Conservation (phyloP, 768 basidiomycete genomes). For the Auricularia auricula-judae region DNA sequence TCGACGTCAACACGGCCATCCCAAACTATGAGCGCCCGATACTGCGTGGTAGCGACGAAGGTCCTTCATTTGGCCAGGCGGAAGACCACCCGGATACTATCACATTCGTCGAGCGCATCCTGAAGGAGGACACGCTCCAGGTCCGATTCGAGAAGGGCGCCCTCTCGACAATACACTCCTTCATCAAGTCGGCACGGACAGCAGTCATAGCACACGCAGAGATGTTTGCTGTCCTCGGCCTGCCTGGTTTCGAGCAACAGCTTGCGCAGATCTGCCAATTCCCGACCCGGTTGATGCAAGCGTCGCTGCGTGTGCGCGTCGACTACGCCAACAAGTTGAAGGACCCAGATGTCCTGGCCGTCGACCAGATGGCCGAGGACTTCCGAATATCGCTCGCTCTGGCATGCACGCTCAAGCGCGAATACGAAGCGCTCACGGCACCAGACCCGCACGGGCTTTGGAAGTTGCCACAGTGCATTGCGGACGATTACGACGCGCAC, state of each 20-base stretch:
- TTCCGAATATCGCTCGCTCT: slow-evolving; percentile 83
- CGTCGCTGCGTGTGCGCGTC: slow-evolving; percentile 78
- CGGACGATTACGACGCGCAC: slow-evolving; percentile 80
- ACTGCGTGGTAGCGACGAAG: not conserved
- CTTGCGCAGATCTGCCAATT: slow-evolving; percentile 91
- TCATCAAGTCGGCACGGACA: slow-evolving; percentile 76
- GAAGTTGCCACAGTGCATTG: slow-evolving; percentile 81
- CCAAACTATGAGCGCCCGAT: slow-evolving; percentile 50
- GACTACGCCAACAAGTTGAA: slow-evolving; percentile 81
- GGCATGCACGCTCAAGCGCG: slow-evolving; percentile 89
- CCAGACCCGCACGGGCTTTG: slow-evolving; percentile 83
- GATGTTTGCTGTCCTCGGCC: slow-evolving; percentile 75
- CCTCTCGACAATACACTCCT: slow-evolving; percentile 74
- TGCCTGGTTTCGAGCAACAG: slow-evolving; percentile 84
- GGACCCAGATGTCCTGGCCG: slow-evolving; percentile 80
- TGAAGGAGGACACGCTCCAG: slow-evolving; percentile 95
- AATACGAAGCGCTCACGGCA: slow-evolving; percentile 84
- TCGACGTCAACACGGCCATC: slow-evolving; percentile 78
- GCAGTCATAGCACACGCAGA: slow-evolving; percentile 73
- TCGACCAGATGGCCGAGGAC: slow-evolving; percentile 91
- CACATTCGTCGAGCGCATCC: slow-evolving; percentile 84
- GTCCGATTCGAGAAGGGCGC: slow-evolving; percentile 88
- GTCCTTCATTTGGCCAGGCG: slow-evolving; percentile 16
- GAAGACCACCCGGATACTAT: slow-evolving; percentile 53
- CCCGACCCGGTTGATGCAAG: slow-evolving; percentile 88